phyloP scores from a whole-genome alignment of 352 stramenopile species.

The Globisporangium parvum region DNA sequence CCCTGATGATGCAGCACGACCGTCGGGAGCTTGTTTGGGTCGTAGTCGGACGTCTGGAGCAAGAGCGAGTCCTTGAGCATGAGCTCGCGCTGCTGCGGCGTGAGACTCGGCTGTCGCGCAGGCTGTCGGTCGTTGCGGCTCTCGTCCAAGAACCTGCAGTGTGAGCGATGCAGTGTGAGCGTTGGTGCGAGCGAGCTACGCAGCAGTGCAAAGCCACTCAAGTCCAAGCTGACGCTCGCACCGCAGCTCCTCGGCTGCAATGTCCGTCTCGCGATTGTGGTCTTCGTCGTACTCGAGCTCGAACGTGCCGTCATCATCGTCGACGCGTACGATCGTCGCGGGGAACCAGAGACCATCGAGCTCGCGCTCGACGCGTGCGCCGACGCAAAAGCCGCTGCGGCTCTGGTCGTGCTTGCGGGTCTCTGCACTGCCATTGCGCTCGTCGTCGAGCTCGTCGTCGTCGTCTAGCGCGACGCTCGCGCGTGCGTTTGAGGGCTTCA shows the following conservation, averaged over 20 bases:
- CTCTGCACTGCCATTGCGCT: background rate
- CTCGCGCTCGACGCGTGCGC: constrained; percentile 54
- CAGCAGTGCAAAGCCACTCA: background rate
- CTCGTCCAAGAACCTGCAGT: constrained; percentile 17
- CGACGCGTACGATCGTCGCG: constrained; percentile 42
- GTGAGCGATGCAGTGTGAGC: background rate
- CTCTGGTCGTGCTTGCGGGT: constrained; percentile 8
- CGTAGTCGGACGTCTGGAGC: constrained; percentile 51
- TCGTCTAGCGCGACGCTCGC: background rate
- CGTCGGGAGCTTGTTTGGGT: constrained; percentile 62
- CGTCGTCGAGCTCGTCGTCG: background rate
- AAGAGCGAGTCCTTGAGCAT: constrained; percentile 52
- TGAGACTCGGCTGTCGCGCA: constrained; percentile 5
- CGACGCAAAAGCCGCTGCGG: constrained; percentile 31
- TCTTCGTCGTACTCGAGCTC: constrained; percentile 81
- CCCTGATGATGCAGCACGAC: constrained; percentile 73
- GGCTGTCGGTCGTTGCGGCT: constrained; percentile 10
- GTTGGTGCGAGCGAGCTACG: no score
- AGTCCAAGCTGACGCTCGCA: constrained; percentile 1
- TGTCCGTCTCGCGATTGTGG: constrained; percentile 60
- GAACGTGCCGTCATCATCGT: constrained; percentile 43
- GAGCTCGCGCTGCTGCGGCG: constrained; percentile 28
- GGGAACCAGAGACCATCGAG: constrained; percentile 77
- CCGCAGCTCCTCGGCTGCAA: constrained; percentile 44
- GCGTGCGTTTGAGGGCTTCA: constrained; percentile 15